A percentile compares a stretch with the other conserved stretches of the same genome.
Evolutionary conservation across 1,284 basidiomycete genomes (phyloP).

Genomic region (Amylostereum areolatum): DNA sequence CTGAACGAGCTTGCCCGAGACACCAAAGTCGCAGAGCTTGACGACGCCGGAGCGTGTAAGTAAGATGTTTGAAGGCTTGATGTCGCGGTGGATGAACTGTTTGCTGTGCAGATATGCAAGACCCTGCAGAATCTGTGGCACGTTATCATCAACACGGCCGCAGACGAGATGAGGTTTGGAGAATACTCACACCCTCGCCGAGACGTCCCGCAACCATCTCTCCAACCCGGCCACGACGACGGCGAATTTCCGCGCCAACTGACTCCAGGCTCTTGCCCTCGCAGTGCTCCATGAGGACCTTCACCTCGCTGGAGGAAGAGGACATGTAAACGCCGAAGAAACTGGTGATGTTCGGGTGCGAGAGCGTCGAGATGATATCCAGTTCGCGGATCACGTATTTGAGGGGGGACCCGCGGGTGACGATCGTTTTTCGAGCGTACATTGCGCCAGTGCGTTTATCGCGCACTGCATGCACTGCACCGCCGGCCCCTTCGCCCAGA

Average conservation of each 20-base stretch:
- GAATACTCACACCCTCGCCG: conserved; percentile 72
- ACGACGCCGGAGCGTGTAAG: conserved; percentile 83
- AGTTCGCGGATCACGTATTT: conserved; percentile 93
- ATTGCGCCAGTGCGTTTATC: conserved; percentile 72
- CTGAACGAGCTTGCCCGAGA: conserved; percentile 90
- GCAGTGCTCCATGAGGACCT: conserved; percentile 93
- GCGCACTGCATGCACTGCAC: conserved; percentile 87
- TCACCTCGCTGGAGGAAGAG: conserved; percentile 87
- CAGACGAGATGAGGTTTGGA: background rate
- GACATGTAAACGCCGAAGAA: conserved; percentile 96
- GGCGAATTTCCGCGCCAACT: conserved; percentile 81
- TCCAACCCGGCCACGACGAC: conserved; percentile 74
- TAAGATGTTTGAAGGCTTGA: conserved; percentile 96
- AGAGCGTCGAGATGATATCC: conserved; percentile 79
- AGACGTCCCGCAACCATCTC: conserved; percentile 92
- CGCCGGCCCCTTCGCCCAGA: conserved; percentile 93
- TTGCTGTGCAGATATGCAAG: conserved; percentile 88
- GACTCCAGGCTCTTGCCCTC: conserved; percentile 87
- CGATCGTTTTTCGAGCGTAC: conserved; percentile 96
- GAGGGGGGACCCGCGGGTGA: conserved; percentile 88
- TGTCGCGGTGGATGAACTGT: conserved; percentile 94
- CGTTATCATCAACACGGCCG: background rate
- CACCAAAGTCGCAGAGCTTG: conserved; percentile 95
- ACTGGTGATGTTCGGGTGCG: conserved; percentile 84
- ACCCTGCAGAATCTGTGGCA: conserved; percentile 74